Evolutionary conservation across 495 filamentous ascomycete genomes (phyloP), one percentile per base, ranked within the genome.

Genomic region (Penicillium waksmanii): DNA sequence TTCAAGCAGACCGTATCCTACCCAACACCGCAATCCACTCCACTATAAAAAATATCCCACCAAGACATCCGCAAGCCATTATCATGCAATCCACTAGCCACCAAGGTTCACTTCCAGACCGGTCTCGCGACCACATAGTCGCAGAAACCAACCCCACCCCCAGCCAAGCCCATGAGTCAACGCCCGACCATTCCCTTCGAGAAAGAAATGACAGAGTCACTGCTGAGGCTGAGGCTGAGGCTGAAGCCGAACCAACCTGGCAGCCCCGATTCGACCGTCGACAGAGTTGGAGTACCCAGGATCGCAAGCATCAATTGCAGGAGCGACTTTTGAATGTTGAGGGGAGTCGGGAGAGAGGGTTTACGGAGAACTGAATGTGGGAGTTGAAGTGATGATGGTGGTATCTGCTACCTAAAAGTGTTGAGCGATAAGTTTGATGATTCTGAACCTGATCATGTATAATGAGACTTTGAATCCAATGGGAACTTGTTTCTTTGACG

Each of bases 281-380:
- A 18, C 71, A 73, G 48, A 76, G 72, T 51, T 77, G 74, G 73
- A 76, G 68, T 51, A 52, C 66, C 19, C 49, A 77, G 59, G 74
- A 78, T 56, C 62, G 54, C 43, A 75, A 76, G 35, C 71, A 74
- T 60, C 52, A 66, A 62, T n/a, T 71, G 48, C 71, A 76, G 60
- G 63, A 66, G 31, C 51, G 66, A 61, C 43, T 77, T 57, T 55
- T 76, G 50, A 46, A 49, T 21, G 57, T 56, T 19, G 64, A 71
- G 58, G 54, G 58, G 53, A 71, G 65, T 4, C 61, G 47, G 46
- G 64, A 74, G 58, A 60, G 27, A 9, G 75, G 73, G 13, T 76
- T 76, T 54, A 66, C 69, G 21, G 72, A 76, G 60, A 47, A 54
- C 33, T 36, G 56, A 19, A 23, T 27, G 33, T 6, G 18, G 6